These are phyloP conservation scores for Adansonia digitata DNA, from an alignment of 345 rosid genomes.

Conservation along the genomic window DNA sequence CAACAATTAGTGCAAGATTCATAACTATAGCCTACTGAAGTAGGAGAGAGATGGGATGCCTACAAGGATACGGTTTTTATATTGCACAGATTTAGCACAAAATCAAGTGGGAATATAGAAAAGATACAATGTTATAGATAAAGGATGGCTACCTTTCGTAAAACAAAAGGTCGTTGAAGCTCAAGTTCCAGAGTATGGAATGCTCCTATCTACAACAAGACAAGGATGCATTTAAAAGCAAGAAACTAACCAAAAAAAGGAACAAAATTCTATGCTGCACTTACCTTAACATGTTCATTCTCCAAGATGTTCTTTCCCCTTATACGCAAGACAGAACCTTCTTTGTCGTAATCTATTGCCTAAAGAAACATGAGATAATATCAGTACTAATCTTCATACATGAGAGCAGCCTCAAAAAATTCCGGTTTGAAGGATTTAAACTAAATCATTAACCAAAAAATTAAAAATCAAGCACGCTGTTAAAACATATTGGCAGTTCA, in stretches of 20 bases:
- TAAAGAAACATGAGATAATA: constrained; percentile 12
- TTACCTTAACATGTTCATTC: constrained; percentile 87
- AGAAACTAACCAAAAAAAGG: background rate
- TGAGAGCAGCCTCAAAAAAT: background rate
- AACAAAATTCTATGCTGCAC: constrained; percentile 1
- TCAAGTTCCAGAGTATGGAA: constrained; percentile 87
- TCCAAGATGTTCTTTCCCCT: constrained; percentile 84
- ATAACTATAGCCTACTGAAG: background rate
- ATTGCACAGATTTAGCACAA: background rate
- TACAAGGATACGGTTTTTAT: background rate
- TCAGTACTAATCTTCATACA: background rate
- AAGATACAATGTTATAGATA: background rate
- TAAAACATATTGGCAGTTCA: background rate
- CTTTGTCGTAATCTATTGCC: constrained; percentile 86
- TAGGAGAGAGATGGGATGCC: background rate
- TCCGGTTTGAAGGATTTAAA: background rate
- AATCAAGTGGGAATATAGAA: background rate
- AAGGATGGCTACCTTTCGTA: constrained; percentile 61
- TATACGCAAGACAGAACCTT: constrained; percentile 64
- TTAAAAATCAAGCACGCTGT: background rate
- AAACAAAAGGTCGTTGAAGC: constrained; percentile 75
- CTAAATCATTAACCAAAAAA: background rate
- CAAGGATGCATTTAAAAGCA: background rate
- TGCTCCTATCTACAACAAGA: constrained; percentile 69
- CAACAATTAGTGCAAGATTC: background rate